These are phyloP conservation scores for Myriangium duriaei DNA, from an alignment of 2,329 filamentous ascomycete species.

Conservation along the genomic window DNA sequence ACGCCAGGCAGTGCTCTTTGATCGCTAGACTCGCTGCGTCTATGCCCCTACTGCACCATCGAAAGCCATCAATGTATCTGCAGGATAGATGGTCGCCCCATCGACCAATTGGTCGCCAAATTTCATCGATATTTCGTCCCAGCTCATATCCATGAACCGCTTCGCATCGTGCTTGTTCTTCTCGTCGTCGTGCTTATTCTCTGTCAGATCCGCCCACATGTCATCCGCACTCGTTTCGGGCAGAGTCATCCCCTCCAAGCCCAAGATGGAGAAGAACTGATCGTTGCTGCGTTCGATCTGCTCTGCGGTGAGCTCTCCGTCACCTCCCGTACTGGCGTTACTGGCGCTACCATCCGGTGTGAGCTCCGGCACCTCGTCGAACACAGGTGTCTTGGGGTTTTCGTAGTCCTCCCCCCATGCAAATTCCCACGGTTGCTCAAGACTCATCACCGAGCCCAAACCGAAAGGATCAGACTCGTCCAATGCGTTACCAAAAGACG, in stretches of 20 bases:
- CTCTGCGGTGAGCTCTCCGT: not conserved
- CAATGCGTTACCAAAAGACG: constrained; percentile 1
- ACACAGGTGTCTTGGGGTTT: constrained; percentile 5
- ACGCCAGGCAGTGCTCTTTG: no score
- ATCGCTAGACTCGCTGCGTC: no score
- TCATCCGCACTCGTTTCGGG: not conserved
- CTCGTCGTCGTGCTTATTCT: not conserved
- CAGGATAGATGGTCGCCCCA: no score
- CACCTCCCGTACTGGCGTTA: not conserved
- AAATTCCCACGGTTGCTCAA: not conserved
- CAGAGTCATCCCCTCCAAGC: not conserved
- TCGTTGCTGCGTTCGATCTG: constrained; percentile 6
- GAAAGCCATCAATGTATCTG: no score
- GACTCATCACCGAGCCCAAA: constrained; percentile 1
- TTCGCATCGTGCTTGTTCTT: not conserved
- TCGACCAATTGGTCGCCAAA: not conserved
- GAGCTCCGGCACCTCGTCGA: constrained; percentile 5
- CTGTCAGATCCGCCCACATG: not conserved
- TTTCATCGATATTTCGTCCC: not conserved
- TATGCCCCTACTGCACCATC: no score
- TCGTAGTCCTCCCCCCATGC: constrained; percentile 3
- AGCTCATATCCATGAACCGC: not conserved
- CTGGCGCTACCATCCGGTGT: constrained; percentile 7
- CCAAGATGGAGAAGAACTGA: constrained; percentile 4
- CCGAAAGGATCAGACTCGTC: constrained; percentile 7